Evolutionary conservation across 176 grass and related monocot species (phyloP).

Genomic region (Hsuehochloa calcarea): DNA sequence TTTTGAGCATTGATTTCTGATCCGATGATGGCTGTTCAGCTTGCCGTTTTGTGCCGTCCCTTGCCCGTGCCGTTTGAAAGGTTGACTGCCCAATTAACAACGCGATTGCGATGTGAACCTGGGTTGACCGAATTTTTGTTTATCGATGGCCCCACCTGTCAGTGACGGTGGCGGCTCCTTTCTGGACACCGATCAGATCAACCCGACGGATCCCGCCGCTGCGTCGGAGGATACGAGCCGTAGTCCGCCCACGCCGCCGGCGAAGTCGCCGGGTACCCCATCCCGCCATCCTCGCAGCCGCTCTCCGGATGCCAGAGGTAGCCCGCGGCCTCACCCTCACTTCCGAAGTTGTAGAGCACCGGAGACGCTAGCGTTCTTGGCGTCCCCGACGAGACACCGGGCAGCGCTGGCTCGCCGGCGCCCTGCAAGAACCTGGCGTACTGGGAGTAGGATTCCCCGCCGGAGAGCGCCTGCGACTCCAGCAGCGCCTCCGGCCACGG

Average conservation of each 20-base stretch:
- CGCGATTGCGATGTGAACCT: neutral
- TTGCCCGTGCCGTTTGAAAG: neutral
- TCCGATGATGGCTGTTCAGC: no score
- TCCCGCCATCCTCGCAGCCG: neutral
- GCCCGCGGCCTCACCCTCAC: neutral
- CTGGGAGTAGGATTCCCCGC: constrained; percentile 9
- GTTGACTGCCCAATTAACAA: neutral
- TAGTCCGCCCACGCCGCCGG: constrained; percentile 22
- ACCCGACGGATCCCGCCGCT: constrained; percentile 18
- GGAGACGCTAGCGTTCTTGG: neutral
- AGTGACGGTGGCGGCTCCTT: neutral
- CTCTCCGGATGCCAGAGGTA: constrained; percentile 7
- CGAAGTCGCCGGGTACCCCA: neutral
- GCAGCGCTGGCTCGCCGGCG: neutral
- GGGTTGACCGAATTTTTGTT: neutral
- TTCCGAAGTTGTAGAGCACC: constrained; percentile 10
- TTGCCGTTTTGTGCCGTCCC: no score
- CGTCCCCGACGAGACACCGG: neutral
- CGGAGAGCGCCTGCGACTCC: constrained; percentile 19
- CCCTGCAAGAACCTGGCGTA: constrained; percentile 25
- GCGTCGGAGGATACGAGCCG: constrained; percentile 15
- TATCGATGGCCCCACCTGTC: neutral
- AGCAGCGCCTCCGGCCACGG: constrained; percentile 31
- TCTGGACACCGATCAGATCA: neutral
- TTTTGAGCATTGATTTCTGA: no score